Evolutionary conservation across 345 rosid genomes (phyloP), one percentile per base, ranked within the genome.

Genomic region (Eucalyptus regnans): DNA sequence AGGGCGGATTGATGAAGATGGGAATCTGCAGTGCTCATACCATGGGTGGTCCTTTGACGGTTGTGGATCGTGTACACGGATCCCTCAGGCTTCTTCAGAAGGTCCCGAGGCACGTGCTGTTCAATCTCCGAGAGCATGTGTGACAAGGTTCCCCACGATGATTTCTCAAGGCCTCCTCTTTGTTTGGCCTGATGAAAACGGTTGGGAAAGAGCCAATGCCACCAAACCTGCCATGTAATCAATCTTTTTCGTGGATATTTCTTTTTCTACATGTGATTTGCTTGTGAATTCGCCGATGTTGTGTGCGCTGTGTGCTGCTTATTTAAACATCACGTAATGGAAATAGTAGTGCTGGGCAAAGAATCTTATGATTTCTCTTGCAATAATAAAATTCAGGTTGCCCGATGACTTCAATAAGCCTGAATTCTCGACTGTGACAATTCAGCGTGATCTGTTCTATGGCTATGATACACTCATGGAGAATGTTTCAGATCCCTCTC

Each of bases 401-500:
- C 99, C 99, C 11, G 98, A 94, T 87, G 99, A 96, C 89, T 98
- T 98, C 46, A 93, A 94, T 88, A 95, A 95, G 56, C 98, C 98
- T 5, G 97, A 95, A 91, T 98, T 96, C 89, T 95, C 99, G 66
- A 90, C 97, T 0, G 99, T 97, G 90, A 96, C 97, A 12, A 96
- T 96, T 91, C 99, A 96, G 90, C 95, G 99, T 31, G 99, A 98
- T 93, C 93, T 98, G 86, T 96, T 94, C 88, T 96, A 98, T 90
- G 98, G 98, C 51, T 98, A 97, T 89, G 99, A 98, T 91, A 98
- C 98, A 86, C 97, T 97, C 43, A 96, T 98, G 99, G 99, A 98
- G 91, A 98, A 98, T 76, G 99, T 98, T 89, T 97, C 99, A 79
- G 99, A 98, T 93, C 99, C 99, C 89, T 97, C 99, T 56, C 99